Conservation (phyloP, 495 filamentous ascomycete genomes). For the Hypoxylon fuscum region DNA sequence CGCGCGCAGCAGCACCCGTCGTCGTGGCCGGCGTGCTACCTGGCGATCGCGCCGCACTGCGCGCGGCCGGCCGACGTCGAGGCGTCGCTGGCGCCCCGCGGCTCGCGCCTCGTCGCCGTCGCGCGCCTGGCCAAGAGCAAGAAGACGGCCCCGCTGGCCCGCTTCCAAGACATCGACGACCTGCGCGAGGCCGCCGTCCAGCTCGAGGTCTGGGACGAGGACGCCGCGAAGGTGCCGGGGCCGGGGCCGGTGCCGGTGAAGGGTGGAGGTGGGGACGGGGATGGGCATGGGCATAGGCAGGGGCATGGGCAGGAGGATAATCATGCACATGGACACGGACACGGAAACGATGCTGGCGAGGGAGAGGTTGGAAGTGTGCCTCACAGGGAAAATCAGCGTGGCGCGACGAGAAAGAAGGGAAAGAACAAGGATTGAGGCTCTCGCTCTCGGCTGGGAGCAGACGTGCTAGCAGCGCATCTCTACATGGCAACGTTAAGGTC, state of each 20-base stretch:
- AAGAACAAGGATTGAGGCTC: not conserved
- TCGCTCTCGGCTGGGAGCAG: no score
- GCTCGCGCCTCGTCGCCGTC: slow-evolving; percentile 17
- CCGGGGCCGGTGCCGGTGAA: no score
- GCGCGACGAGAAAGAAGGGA: not conserved
- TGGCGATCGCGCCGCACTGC: slow-evolving; percentile 34
- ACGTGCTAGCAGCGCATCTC: no score
- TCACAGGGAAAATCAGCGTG: not conserved
- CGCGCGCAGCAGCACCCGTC: not conserved
- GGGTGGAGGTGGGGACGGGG: not conserved
- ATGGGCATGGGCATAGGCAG: not conserved
- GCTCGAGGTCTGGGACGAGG: slow-evolving; percentile 37
- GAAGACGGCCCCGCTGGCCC: slow-evolving; percentile 13
- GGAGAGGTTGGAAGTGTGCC: not conserved
- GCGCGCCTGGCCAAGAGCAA: slow-evolving; percentile 18
- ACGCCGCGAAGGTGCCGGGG: not conserved
- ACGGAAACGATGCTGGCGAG: not conserved
- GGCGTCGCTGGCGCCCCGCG: slow-evolving; percentile 9
- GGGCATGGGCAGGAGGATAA: no score
- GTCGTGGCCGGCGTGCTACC: slow-evolving; percentile 19
- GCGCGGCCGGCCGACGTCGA: slow-evolving; percentile 30
- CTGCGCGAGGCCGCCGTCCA: slow-evolving; percentile 32
- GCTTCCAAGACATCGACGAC: slow-evolving; percentile 10
- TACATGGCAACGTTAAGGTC: no score
- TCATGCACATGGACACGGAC: not conserved